phyloP scores from a whole-genome alignment of 2,329 filamentous ascomycete species.

The Exserohilum turcica region DNA sequence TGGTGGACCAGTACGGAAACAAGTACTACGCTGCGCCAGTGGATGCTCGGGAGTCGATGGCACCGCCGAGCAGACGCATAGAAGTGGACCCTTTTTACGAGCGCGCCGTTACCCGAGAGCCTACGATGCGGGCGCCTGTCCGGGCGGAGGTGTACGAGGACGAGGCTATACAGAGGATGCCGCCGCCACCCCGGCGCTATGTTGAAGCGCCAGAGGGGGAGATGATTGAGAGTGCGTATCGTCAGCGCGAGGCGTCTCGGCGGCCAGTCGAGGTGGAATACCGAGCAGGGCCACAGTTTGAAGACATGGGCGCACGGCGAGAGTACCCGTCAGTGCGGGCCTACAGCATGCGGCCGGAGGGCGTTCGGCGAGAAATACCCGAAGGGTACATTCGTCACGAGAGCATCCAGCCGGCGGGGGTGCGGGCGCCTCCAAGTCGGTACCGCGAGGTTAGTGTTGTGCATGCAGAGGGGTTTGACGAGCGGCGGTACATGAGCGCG shows the following conservation, averaged over 20 bases:
- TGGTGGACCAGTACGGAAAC: slow-evolving; percentile 82
- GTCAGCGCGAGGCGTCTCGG: slow-evolving; percentile 63
- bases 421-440: slow-evolving; percentile 41
- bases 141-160: slow-evolving; percentile 57
- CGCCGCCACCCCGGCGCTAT: slow-evolving; percentile 55
- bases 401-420: slow-evolving; percentile 50
- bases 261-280: slow-evolving; percentile 52
- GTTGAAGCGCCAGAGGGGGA: slow-evolving; percentile 67
- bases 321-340: slow-evolving; percentile 41
- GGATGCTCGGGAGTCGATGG: slow-evolving; percentile 60
- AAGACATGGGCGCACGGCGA: slow-evolving; percentile 46
- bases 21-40: slow-evolving; percentile 69
- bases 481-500: slow-evolving; percentile 40
- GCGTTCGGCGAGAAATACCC: slow-evolving; percentile 41
- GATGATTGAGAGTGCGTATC: slow-evolving; percentile 60
- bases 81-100: slow-evolving; percentile 70
- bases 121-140: slow-evolving; percentile 56
- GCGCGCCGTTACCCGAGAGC: slow-evolving; percentile 59
- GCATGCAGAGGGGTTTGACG: slow-evolving; percentile 42
- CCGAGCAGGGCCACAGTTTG: slow-evolving; percentile 39
- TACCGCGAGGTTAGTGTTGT: slow-evolving; percentile 51
- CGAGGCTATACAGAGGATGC: slow-evolving; percentile 46
- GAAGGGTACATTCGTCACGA: slow-evolving; percentile 46
- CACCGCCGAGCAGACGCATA: slow-evolving; percentile 54
- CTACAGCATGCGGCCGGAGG: slow-evolving; percentile 49